phyloP scores from a whole-genome alignment of 2,329 filamentous ascomycete species.

The Beauveria brongniartii region DNA sequence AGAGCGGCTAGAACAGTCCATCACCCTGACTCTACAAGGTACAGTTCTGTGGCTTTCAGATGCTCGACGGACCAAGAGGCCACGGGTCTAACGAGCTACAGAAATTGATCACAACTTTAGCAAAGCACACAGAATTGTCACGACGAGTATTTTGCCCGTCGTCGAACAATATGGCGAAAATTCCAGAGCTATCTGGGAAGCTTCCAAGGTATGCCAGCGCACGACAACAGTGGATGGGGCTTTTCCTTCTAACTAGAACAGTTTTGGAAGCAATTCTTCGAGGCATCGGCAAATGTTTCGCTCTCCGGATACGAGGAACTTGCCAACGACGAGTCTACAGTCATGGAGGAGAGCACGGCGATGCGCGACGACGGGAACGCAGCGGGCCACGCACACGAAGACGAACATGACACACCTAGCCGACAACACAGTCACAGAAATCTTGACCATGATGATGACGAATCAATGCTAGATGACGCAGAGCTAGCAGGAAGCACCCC shows the following conservation, averaged over 20 bases:
- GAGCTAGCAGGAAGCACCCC: constrained; percentile 62
- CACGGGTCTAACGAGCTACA: constrained; percentile 25
- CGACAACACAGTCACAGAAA: constrained; percentile 18
- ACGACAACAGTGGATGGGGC: constrained; percentile 2
- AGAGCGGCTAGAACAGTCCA: constrained; percentile 91
- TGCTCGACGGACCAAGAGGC: too few species aligned
- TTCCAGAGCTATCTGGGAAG: constrained; percentile 91
- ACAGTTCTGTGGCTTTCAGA: constrained; percentile 13
- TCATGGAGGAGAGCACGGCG: constrained; percentile 43
- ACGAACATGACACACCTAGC: constrained; percentile 27
- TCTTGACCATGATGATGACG: constrained; percentile 33
- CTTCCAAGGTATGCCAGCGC: constrained; percentile 64
- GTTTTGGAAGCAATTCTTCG: constrained; percentile 99
- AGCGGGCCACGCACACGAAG: constrained; percentile 30
- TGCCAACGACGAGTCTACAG: constrained; percentile 52
- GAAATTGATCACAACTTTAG: constrained; percentile 99
- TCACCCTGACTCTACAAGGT: constrained; percentile 93
- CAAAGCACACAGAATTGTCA: constrained; percentile 92
- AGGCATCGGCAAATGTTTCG: constrained; percentile 94
- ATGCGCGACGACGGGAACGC: constrained; percentile 48
- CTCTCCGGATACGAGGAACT: constrained; percentile 89
- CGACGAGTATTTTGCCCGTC: constrained; percentile 81
- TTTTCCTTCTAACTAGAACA: constrained; percentile 25
- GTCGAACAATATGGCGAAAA: constrained; percentile 95
- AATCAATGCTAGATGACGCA: constrained; percentile 60